Evolutionary conservation across 129 eudicot genomes (phyloP).

Genomic region (Sambucus nigra): DNA sequence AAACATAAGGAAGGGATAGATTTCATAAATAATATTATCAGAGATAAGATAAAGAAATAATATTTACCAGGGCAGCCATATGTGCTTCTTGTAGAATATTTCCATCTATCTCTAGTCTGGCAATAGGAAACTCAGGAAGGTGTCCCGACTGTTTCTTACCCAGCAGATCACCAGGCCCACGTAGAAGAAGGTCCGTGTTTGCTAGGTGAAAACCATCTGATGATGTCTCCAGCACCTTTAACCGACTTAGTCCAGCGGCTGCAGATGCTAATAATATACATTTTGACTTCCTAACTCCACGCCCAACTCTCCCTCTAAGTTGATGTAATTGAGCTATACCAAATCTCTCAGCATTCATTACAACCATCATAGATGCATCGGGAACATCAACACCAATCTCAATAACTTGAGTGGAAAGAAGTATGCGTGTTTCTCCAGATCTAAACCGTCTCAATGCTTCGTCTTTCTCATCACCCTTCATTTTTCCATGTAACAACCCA

Average conservation of each 20-base stretch:
- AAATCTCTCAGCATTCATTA: constrained; percentile 95
- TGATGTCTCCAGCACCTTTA: constrained; percentile 69
- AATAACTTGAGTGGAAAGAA: constrained; percentile 84
- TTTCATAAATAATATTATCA: neutral
- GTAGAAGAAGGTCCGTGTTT: constrained; percentile 66
- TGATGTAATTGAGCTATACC: constrained; percentile 96
- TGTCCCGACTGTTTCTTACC: constrained; percentile 98
- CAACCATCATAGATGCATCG: constrained; percentile 98
- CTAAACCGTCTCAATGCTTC: constrained; percentile 65
- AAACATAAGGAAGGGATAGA: no score
- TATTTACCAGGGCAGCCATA: constrained; percentile 76
- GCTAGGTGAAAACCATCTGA: constrained; percentile 87
- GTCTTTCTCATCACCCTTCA: constrained; percentile 83
- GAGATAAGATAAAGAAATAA: neutral
- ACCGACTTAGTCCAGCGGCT: constrained; percentile 43
- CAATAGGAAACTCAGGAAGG: constrained; percentile 90
- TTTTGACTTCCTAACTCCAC: constrained; percentile 78
- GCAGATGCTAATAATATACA: constrained; percentile 68
- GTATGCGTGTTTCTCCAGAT: constrained; percentile 72
- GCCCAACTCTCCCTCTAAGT: constrained; percentile 94
- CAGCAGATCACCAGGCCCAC: constrained; percentile 98
- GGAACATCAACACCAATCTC: constrained; percentile 96
- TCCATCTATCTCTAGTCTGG: constrained; percentile 87
- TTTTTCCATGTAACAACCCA: constrained; percentile 76
- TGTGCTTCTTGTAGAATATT: constrained; percentile 91